These are phyloP conservation scores for Monilinia fructicola DNA, from an alignment of 2,329 filamentous ascomycete species.

Conservation along the genomic window DNA sequence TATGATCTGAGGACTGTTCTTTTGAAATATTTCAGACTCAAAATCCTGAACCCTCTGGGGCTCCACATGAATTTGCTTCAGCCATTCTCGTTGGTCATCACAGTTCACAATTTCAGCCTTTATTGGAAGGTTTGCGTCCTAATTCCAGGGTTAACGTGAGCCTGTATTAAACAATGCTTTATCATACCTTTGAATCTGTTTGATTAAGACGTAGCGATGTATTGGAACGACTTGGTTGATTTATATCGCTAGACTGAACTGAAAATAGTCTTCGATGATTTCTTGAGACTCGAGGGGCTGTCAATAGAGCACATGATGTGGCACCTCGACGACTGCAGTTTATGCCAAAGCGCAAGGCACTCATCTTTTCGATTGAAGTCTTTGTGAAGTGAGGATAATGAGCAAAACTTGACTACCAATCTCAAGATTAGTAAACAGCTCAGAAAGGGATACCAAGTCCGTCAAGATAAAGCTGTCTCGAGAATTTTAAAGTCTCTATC, in stretches of 20 bases:
- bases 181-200: not conserved
- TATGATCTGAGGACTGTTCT: not conserved
- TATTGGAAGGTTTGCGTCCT: not conserved
- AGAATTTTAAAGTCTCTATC: not conserved
- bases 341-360: slow-evolving; percentile 7
- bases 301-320: slow-evolving; percentile 1
- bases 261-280: not conserved
- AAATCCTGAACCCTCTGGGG: not conserved
- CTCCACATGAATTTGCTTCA: not conserved
- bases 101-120: not conserved
- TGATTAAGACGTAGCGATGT: not conserved
- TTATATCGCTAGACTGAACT: not conserved
- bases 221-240: not conserved
- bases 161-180: not conserved
- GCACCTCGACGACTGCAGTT: slow-evolving; percentile 6
- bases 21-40: not conserved
- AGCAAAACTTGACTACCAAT: not conserved
- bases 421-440: not conserved
- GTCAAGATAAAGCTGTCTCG: not conserved
- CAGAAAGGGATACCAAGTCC: not conserved
- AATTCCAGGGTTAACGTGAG: slow-evolving; percentile 1
- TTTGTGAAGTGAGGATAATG: not conserved
- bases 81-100: not conserved
- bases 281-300: not conserved
- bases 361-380: not conserved